phyloP scores from a whole-genome alignment of 345 rosid species.

The Euclidium syriacum region DNA sequence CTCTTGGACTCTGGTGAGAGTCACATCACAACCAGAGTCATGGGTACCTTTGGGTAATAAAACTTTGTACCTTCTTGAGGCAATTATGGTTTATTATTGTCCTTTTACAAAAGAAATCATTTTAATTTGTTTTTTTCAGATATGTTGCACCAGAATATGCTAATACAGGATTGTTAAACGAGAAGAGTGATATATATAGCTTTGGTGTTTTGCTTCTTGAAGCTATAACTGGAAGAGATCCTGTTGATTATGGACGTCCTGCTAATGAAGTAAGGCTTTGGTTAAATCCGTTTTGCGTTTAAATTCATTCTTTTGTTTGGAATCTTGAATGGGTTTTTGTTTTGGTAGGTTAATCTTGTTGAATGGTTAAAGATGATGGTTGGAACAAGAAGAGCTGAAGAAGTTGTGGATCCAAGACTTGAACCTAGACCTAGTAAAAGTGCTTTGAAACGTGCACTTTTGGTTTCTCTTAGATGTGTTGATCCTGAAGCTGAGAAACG shows the following conservation, averaged over 20 bases:
- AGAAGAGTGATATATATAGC: conserved; percentile 95
- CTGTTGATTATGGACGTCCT: conserved; percentile 90
- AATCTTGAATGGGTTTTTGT: neutral
- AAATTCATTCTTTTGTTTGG: neutral
- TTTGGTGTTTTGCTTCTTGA: conserved; percentile 92
- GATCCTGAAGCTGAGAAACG: conserved; percentile 87
- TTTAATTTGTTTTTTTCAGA: conserved; percentile 33
- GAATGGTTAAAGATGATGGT: conserved; percentile 98
- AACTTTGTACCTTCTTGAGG: neutral
- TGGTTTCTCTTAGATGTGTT: conserved; percentile 84
- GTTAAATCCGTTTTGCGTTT: neutral
- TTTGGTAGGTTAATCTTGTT: conserved; percentile 78
- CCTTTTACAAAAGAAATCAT: conserved; percentile 2
- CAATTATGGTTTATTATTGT: conserved; percentile 9
- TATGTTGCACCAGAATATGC: conserved; percentile 99
- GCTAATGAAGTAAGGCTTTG: conserved; percentile 57
- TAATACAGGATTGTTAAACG: conserved; percentile 83
- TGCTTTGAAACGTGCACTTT: conserved; percentile 68
- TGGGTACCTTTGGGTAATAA: conserved; percentile 97
- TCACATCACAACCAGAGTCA: conserved; percentile 92
- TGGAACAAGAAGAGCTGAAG: conserved; percentile 89
- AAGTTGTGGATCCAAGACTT: conserved; percentile 76
- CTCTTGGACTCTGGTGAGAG: conserved; percentile 85
- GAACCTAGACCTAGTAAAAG: conserved; percentile 70
- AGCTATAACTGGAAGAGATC: conserved; percentile 92